A percentile compares a stretch with the other conserved stretches of the same genome.
Conservation (phyloP, 1,284 basidiomycete genomes). For the Schizophyllum commune region DNA sequence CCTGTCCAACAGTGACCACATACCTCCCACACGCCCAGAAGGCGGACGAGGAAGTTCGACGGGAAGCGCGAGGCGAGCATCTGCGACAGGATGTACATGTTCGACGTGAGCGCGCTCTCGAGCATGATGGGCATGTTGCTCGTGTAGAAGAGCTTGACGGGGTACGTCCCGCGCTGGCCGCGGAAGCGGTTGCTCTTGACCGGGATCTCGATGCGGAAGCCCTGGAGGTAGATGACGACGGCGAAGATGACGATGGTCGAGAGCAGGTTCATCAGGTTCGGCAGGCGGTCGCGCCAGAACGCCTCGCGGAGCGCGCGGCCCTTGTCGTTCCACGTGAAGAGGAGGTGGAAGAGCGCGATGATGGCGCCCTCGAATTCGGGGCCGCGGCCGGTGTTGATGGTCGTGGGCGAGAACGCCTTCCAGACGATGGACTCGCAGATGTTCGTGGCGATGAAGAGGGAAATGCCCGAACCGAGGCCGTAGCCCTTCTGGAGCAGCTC, state of each 20-base stretch:
- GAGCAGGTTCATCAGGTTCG: slow-evolving; percentile 97
- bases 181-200: slow-evolving; percentile 96
- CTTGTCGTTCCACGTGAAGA: slow-evolving; percentile 99
- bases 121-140: slow-evolving; percentile 99
- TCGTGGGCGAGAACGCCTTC: slow-evolving; percentile 99
- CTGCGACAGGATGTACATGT: slow-evolving; percentile 95
- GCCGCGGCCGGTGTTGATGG: slow-evolving; percentile 95
- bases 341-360: slow-evolving; percentile 93
- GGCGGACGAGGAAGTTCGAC: slow-evolving; percentile 79
- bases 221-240: slow-evolving; percentile 96
- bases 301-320: slow-evolving; percentile 95
- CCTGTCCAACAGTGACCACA: slow-evolving; percentile 16
- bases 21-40: slow-evolving; percentile 97
- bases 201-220: slow-evolving; percentile 98
- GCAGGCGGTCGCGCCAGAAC: slow-evolving; percentile 95
- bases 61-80: slow-evolving; percentile 94
- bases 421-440: slow-evolving; percentile 99
- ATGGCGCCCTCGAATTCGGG: slow-evolving; percentile 98
- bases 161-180: slow-evolving; percentile 92
- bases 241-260: slow-evolving; percentile 91
- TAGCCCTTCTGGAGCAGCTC: slow-evolving; percentile 99
- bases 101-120: slow-evolving; percentile 88
- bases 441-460: slow-evolving; percentile 98
- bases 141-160: slow-evolving; percentile 98
- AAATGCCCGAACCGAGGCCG: slow-evolving; percentile 97